These are phyloP conservation scores for Passiflora organensis DNA, from an alignment of 345 rosid species.

Conservation along the genomic window DNA sequence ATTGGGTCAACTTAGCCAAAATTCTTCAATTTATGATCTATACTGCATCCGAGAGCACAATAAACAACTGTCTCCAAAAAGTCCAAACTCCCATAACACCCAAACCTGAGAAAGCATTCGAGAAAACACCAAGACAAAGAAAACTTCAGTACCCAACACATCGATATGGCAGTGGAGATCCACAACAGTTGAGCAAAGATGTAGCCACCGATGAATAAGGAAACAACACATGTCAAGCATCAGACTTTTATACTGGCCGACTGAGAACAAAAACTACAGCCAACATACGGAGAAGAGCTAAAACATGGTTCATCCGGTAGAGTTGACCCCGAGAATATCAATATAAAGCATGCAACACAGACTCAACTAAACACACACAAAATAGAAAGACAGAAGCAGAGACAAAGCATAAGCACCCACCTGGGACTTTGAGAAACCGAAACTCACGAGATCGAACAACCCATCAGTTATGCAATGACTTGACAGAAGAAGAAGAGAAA, in stretches of 20 bases:
- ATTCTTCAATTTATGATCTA: slow-evolving; percentile 10
- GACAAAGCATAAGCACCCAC: slow-evolving; percentile 15
- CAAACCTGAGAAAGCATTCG: not conserved
- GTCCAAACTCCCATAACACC: slow-evolving; percentile 5
- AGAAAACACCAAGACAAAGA: not conserved
- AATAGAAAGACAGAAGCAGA: not conserved
- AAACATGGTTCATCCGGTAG: slow-evolving; percentile 9
- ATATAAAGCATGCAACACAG: not conserved
- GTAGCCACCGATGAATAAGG: not conserved
- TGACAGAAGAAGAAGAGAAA: slow-evolving; percentile 1
- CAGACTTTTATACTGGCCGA: slow-evolving; percentile 10
- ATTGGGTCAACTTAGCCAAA: slow-evolving; percentile 14
- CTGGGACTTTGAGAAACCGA: slow-evolving; percentile 13
- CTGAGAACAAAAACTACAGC: not conserved
- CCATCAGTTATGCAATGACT: not conserved
- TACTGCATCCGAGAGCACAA: slow-evolving; percentile 13
- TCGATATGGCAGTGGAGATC: not conserved
- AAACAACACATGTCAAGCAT: slow-evolving; percentile 8
- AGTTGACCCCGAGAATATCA: slow-evolving; percentile 10
- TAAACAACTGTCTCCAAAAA: slow-evolving; percentile 8
- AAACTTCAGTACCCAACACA: not conserved
- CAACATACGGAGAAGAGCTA: not conserved
- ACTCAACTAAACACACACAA: not conserved
- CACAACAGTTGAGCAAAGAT: not conserved
- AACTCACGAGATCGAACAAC: slow-evolving; percentile 17